Percentiles rank a stretch among this genome's conserved stretches.
Conservation (phyloP, 1,284 basidiomycete species). For the Ceratobasidium papillatum region DNA sequence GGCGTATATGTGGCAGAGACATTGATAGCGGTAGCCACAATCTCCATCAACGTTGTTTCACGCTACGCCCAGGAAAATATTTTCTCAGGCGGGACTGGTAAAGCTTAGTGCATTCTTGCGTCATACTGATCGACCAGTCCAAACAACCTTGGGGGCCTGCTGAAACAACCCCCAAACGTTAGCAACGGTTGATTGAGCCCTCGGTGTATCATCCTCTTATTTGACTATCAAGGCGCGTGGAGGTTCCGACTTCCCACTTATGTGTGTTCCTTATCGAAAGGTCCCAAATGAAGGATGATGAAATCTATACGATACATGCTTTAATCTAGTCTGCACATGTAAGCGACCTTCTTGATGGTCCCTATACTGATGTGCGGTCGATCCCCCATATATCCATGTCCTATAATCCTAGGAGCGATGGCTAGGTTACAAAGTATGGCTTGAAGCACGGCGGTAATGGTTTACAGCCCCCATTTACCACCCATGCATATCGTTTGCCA, state of each 20-base stretch:
- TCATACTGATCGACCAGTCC: not conserved
- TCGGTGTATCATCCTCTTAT: not conserved
- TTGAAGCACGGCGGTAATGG: not conserved
- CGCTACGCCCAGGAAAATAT: too few relatives aligned
- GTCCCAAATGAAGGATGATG: not conserved
- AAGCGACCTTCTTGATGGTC: slow-evolving; percentile 4
- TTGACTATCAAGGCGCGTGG: not conserved
- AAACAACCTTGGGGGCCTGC: not conserved
- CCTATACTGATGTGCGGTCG: not conserved
- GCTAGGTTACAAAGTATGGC: not conserved
- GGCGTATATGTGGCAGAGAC: not conserved
- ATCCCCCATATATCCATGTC: not conserved
- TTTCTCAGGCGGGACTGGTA: too few relatives aligned
- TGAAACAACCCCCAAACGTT: slow-evolving; percentile 11
- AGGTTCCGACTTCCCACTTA: not conserved
- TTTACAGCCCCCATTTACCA: not conserved
- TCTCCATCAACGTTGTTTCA: not conserved
- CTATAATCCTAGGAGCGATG: not conserved
- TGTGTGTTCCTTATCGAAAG: not conserved
- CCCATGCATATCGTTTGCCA: not conserved
- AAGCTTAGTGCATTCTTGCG: too few relatives aligned
- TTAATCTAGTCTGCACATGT: not conserved
- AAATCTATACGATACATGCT: not conserved
- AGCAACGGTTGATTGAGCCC: not conserved
- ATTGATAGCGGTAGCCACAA: not conserved